A percentile compares a stretch with the other conserved stretches of the same genome.
Conservation (phyloP, 2,329 filamentous ascomycete species). For the Calycina herbarum region DNA sequence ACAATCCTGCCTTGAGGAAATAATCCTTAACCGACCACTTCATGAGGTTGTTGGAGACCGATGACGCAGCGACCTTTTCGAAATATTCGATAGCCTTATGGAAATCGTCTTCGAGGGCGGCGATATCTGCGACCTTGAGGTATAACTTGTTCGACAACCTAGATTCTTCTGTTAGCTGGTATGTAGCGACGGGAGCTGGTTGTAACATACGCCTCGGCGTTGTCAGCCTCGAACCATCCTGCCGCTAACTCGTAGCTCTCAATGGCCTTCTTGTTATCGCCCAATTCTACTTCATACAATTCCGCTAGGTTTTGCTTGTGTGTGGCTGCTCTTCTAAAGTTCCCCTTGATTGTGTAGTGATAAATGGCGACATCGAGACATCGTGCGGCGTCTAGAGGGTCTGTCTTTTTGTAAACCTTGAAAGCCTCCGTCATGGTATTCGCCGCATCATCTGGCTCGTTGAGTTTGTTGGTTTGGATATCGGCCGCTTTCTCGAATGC, state of each 20-base stretch:
- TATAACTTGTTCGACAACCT: constrained; percentile 91
- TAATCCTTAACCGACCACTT: constrained; percentile 95
- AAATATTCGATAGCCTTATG: constrained; percentile 78
- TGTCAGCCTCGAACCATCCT: constrained; percentile 85
- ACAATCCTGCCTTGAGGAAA: constrained; percentile 90
- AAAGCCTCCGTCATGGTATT: constrained; percentile 88
- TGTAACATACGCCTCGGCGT: constrained; percentile 70
- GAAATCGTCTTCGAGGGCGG: constrained; percentile 81
- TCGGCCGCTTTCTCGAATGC: constrained; percentile 84
- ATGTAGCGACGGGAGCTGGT: constrained; percentile 7
- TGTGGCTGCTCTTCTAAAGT: constrained; percentile 85
- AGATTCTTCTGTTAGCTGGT: constrained; percentile 16
- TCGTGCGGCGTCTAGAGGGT: constrained; percentile 78
- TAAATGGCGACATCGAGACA: constrained; percentile 78
- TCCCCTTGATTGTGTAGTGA: constrained; percentile 86
- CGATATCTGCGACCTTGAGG: constrained; percentile 87
- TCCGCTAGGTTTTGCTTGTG: constrained; percentile 89
- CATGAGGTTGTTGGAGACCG: constrained; percentile 88
- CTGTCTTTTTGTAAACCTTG: constrained; percentile 88
- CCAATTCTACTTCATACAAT: constrained; percentile 78
- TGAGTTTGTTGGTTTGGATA: constrained; percentile 77
- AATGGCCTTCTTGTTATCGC: constrained; percentile 75
- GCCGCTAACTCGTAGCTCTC: constrained; percentile 84
- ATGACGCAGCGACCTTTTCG: constrained; percentile 77
- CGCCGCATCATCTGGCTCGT: constrained; percentile 89